These are phyloP conservation scores for Xylariaceae sp. DNA, from an alignment of 2,329 filamentous ascomycete species.

Conservation along the genomic window DNA sequence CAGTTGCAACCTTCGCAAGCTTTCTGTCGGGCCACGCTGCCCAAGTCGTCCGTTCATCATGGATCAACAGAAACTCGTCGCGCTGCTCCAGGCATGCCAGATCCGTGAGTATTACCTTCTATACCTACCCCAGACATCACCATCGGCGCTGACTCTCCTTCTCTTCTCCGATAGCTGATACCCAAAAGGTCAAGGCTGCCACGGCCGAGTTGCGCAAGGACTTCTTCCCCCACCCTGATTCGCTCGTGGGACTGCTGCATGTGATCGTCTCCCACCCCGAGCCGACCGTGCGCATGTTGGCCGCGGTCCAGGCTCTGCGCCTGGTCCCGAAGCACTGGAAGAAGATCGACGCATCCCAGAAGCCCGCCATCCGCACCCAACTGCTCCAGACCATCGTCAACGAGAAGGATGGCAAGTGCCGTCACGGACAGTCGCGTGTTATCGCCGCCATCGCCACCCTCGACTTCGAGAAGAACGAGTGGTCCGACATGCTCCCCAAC, in stretches of 20 bases:
- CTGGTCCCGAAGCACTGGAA: conserved; percentile 84
- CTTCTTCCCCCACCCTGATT: conserved; percentile 82
- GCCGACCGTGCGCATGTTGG: conserved; percentile 74
- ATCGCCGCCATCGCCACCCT: conserved; percentile 80
- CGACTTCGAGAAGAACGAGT: conserved; percentile 83
- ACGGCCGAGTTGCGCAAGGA: conserved; percentile 87
- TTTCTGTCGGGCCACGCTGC: conserved; percentile 9
- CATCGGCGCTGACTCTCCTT: conserved; percentile 30
- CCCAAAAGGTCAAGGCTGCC: conserved; percentile 80
- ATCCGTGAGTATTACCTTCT: conserved; percentile 59
- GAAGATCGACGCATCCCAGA: conserved; percentile 66
- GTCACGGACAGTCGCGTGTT: conserved; percentile 82
- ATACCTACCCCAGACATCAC: conserved; percentile 2
- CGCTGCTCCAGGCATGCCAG: conserved; percentile 81
- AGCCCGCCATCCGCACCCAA: conserved; percentile 72
- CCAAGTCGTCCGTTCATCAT: conserved; percentile 39
- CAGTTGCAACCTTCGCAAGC: background rate
- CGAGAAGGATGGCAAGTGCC: conserved; percentile 69
- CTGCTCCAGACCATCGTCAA: conserved; percentile 78
- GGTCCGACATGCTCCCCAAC: conserved; percentile 72
- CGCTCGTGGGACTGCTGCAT: conserved; percentile 80
- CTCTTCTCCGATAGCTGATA: conserved; percentile 61
- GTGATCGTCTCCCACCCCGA: conserved; percentile 75
- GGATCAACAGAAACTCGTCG: conserved; percentile 78
- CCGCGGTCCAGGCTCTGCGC: conserved; percentile 82